These are phyloP conservation scores for Aureobasidium sp. DNA, from an alignment of 2,329 filamentous ascomycete species.

Conservation along the genomic window DNA sequence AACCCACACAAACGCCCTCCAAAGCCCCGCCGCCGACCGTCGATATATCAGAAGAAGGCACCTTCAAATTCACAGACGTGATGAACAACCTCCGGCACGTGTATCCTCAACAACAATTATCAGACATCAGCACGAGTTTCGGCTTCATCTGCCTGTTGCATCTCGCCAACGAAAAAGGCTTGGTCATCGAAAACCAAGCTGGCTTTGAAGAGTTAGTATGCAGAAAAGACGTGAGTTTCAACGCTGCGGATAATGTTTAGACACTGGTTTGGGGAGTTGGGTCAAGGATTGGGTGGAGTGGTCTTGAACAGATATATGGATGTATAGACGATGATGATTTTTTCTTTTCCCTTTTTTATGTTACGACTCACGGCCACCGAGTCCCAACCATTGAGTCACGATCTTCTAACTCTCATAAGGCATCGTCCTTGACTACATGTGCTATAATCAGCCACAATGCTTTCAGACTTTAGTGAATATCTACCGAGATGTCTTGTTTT, in stretches of 20 bases:
- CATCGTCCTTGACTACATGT: too few relatives aligned
- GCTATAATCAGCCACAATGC: not conserved
- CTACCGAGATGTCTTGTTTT: not conserved
- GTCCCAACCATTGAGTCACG: too few relatives aligned
- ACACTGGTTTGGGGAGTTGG: not conserved
- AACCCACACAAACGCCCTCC: conserved; percentile 30
- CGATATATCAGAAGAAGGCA: conserved; percentile 37
- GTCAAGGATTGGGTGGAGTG: not conserved
- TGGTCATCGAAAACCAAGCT: conserved; percentile 60
- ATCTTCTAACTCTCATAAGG: too few relatives aligned
- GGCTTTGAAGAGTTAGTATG: conserved; percentile 42
- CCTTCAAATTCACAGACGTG: conserved; percentile 78
- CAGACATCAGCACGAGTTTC: conserved; percentile 85
- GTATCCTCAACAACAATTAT: conserved; percentile 77
- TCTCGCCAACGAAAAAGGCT: conserved; percentile 84
- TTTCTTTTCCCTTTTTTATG: not conserved
- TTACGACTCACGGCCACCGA: too few relatives aligned
- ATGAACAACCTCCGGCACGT: conserved; percentile 83
- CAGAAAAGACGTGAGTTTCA: conserved; percentile 36
- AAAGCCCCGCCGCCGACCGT: conserved; percentile 24
- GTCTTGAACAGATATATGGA: not conserved
- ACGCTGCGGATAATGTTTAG: conserved; percentile 22
- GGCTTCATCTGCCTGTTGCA: conserved; percentile 93
- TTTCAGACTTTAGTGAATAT: not conserved
- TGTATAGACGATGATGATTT: not conserved